phyloP scores from a whole-genome alignment of 306 rosid genomes.

The Cyclanthera cordifolia region DNA sequence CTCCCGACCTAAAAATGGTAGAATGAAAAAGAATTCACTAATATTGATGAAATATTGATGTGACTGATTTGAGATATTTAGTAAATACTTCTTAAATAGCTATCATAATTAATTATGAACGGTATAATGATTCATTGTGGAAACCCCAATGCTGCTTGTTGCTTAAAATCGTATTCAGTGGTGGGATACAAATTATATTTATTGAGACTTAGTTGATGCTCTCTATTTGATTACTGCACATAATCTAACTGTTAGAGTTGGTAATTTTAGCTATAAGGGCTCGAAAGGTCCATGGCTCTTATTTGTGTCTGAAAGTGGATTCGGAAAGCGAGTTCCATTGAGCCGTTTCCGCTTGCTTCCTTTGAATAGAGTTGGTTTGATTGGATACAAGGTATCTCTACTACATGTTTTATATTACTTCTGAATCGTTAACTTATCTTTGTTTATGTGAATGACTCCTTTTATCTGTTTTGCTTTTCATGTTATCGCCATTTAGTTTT shows the following conservation, averaged over 20 bases:
- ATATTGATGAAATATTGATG: too few relatives aligned
- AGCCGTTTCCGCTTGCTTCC: conserved; percentile 54
- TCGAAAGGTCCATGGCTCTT: conserved; percentile 79
- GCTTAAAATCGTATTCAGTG: not conserved
- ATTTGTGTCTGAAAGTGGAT: conserved; percentile 88
- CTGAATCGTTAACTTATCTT: not conserved
- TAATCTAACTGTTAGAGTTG: not conserved
- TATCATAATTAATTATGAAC: not conserved
- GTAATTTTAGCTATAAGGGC: conserved; percentile 31
- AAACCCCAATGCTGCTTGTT: not conserved
- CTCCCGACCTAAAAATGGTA: too few relatives aligned
- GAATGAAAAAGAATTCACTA: too few relatives aligned
- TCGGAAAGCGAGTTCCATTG: conserved; percentile 90
- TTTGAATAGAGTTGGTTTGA: conserved; percentile 80
- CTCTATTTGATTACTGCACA: conserved; percentile 10
- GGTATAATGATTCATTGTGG: not conserved
- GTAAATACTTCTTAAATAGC: not conserved
- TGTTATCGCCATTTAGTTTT: conserved; percentile 32
- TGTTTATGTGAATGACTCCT: conserved; percentile 2
- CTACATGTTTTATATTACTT: not conserved
- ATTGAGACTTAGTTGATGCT: not conserved
- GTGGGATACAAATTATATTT: not conserved
- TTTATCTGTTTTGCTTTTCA: conserved; percentile 9
- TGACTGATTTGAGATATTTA: conserved; percentile 4
- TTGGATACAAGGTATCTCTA: conserved; percentile 74